Evolutionary conservation across 2,329 filamentous ascomycete genomes (phyloP), one percentile per base, ranked within the genome.

Genomic region (Fusarium cicatricum): DNA sequence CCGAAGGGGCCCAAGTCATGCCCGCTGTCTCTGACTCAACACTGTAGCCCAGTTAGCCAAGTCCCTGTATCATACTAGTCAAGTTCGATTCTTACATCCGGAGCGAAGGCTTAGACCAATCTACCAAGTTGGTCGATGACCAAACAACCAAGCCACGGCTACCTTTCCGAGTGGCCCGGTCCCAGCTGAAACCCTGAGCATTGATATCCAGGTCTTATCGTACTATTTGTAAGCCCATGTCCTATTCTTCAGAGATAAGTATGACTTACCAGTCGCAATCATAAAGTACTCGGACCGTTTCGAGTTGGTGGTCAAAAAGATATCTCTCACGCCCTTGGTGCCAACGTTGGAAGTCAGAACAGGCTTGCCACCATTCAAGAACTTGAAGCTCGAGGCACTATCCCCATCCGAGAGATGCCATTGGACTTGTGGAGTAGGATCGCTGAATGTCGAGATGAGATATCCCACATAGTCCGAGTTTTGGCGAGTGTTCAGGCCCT

Each of bases 1-100:
- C 74, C 1, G 72, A 75, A 0, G 74, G 74, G 0, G 74, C 74
- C 74, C 73, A 76, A 2, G 66, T 65, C 73, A 75, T 76, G 6
- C 74, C 74, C 2, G 74, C 72, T 1, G 71, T 74, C 2, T 63
- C 67, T 0, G 49, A 52, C 41, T 76, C 74, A 7, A 76, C 48
- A 5, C 72, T 76, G 26, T 2, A 16, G 3, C 65, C 14, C 4
- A 15, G 9, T 64, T 3, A 61, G 49, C 7, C 2, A 12, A 16
- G 12, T 0, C 7, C 1, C 1, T 11, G 5, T 3, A 2, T 11
- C 3, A 6, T 11, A 26, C 4, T n/a, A 7, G 4, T 1, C n/a
- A 2, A 5, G 2, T 10, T 0, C 2, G 14, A 10, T 36, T 14
- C 52, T 55, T 23, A 55, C 52, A 40, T 64, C 32, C 60, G 47